Evolutionary conservation across 2,329 filamentous ascomycete genomes (phyloP).

Genomic region (Apiospora marii): DNA sequence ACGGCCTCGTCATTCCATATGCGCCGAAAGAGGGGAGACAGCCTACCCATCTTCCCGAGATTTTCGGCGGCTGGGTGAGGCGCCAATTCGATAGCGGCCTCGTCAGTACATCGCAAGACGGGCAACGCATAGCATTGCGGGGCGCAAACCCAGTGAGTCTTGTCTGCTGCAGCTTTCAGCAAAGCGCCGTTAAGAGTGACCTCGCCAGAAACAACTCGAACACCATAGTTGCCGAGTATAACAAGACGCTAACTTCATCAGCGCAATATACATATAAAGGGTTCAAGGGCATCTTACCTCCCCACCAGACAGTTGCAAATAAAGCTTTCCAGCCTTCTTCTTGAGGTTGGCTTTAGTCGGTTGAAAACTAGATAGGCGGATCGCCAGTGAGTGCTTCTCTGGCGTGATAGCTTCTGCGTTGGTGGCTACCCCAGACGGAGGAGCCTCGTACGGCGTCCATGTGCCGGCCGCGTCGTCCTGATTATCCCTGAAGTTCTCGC

Average conservation of each 20-base stretch:
- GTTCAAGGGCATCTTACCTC: constrained; percentile 36
- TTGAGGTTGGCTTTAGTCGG: constrained; percentile 38
- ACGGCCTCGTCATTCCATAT: constrained; percentile 66
- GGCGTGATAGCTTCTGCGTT: background rate
- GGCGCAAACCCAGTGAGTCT: constrained; percentile 66
- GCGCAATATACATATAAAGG: background rate
- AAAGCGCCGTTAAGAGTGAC: constrained; percentile 72
- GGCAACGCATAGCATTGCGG: constrained; percentile 75
- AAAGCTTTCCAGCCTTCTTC: constrained; percentile 33
- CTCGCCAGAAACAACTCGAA: constrained; percentile 68
- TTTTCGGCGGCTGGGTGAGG: constrained; percentile 57
- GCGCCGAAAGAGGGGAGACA: constrained; percentile 72
- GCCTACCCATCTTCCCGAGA: constrained; percentile 60
- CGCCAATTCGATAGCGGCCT: constrained; percentile 58
- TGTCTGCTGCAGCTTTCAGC: constrained; percentile 53
- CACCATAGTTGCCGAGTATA: constrained; percentile 72
- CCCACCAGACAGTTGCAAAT: constrained; percentile 38
- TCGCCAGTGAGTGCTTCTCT: constrained; percentile 25
- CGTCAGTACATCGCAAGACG: constrained; percentile 63
- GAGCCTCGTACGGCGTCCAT: constrained; percentile 31
- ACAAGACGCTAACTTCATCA: constrained; percentile 61
- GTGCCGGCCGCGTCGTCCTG: background rate
- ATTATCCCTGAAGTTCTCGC: background rate
- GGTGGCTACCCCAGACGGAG: background rate
- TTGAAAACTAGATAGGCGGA: constrained; percentile 40